Conservation (phyloP, 208 protist species). For the Kentomonas sorsogonicus region DNA sequence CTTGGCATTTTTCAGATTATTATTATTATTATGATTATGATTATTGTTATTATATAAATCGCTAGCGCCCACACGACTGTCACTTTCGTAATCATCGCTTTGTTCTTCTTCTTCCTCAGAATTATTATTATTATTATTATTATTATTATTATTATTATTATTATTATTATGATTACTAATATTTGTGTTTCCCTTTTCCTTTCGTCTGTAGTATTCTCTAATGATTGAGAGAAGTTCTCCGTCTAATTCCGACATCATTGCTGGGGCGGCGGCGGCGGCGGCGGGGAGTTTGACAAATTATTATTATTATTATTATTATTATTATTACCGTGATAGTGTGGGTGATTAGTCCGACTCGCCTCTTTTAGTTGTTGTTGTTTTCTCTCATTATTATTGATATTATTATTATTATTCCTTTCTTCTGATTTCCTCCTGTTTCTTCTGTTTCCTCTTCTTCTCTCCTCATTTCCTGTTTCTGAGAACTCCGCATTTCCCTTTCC, state of each 20-base stretch:
- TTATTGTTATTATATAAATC: no score
- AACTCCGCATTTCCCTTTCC: background rate
- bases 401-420: conserved; percentile 8
- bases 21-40: no score
- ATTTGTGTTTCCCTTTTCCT: conserved; percentile 4
- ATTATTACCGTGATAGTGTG: conserved; percentile 1
- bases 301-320: conserved; percentile 8
- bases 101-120: no score
- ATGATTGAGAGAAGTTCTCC: conserved; percentile 39
- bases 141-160: conserved; percentile 7
- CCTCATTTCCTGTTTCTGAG: background rate
- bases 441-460: background rate
- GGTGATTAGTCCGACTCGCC: background rate
- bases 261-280: background rate
- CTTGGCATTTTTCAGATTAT: no score
- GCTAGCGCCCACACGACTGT: no score
- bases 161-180: background rate
- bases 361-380: conserved; percentile 6
- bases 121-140: conserved; percentile 9
- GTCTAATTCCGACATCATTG: conserved; percentile 37
- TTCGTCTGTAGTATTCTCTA: conserved; percentile 36
- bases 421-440: background rate
- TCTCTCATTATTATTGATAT: conserved; percentile 8
- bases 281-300: background rate
- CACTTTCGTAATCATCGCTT: no score